A percentile compares a stretch with the other conserved stretches of the same genome.
Evolutionary conservation across 371 early-diverging fungal genomes (phyloP).

Genomic region (Syncephalis plumigaleata): DNA sequence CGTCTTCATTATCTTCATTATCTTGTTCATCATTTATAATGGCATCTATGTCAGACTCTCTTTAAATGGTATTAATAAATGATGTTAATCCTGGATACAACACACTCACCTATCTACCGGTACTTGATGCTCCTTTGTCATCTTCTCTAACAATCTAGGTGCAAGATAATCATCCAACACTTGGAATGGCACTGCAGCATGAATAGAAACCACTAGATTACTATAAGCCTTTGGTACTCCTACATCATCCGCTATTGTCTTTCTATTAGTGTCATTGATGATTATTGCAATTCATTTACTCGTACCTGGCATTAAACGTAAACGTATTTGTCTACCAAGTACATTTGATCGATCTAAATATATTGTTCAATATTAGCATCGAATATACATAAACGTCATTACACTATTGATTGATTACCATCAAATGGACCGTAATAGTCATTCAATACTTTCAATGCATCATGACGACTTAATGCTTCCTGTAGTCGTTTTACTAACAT

Average conservation of each 20-base stretch:
- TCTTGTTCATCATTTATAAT: constrained; percentile 13
- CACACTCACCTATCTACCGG: too few relatives aligned
- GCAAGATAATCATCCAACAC: constrained; percentile 61
- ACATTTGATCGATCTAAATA: not conserved
- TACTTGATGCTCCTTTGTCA: too few relatives aligned
- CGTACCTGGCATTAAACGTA: not conserved
- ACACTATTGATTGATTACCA: too few relatives aligned
- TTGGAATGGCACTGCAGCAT: constrained; percentile 68
- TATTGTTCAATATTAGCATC: not conserved
- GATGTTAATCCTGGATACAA: too few relatives aligned
- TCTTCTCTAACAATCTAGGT: constrained; percentile 17
- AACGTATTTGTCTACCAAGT: not conserved
- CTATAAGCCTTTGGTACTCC: constrained; percentile 33
- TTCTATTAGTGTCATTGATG: too few relatives aligned
- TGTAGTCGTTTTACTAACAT: constrained; percentile 52
- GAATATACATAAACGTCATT: too few relatives aligned
- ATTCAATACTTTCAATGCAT: constrained; percentile 44
- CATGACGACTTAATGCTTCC: constrained; percentile 49
- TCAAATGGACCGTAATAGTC: constrained; percentile 12
- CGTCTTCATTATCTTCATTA: constrained; percentile 16
- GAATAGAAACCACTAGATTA: constrained; percentile 52
- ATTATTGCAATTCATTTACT: too few relatives aligned
- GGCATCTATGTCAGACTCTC: too few relatives aligned
- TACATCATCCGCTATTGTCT: constrained; percentile 22
- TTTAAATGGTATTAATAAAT: too few relatives aligned